Evolutionary conservation across 2,329 filamentous ascomycete species (phyloP).

Genomic region (Venturia carpophila): DNA sequence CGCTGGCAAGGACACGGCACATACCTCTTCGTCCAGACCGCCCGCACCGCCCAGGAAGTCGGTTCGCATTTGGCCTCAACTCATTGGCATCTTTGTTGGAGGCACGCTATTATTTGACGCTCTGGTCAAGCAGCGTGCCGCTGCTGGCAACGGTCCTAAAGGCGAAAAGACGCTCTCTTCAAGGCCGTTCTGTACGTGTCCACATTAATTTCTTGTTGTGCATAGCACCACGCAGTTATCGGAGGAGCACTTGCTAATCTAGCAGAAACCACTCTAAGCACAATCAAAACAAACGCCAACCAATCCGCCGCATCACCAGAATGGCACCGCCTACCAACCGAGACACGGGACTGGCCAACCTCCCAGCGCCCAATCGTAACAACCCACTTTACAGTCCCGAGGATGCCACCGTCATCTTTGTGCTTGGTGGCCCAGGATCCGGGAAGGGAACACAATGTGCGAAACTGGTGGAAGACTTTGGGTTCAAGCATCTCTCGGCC

Average conservation of each 20-base stretch:
- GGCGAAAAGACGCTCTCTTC: conserved; percentile 9
- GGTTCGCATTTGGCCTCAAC: conserved; percentile 33
- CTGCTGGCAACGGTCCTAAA: conserved; percentile 26
- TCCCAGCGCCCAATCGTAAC: conserved; percentile 46
- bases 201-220: background rate
- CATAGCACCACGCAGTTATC: background rate
- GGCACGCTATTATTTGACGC: conserved; percentile 41
- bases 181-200: background rate
- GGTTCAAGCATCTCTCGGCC: conserved; percentile 87
- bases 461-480: conserved; percentile 77
- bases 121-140: conserved; percentile 38
- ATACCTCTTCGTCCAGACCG: background rate
- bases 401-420: conserved; percentile 87
- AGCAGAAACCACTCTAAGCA: background rate
- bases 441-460: conserved; percentile 96
- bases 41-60: conserved; percentile 6
- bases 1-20: background rate
- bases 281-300: background rate
- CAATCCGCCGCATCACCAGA: background rate
- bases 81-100: conserved; percentile 40
- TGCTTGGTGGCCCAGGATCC: conserved; percentile 89
- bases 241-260: background rate
- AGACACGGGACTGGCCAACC: conserved; percentile 30
- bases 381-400: conserved; percentile 65
- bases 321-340: conserved; percentile 27